phyloP scores from a whole-genome alignment of 2,329 filamentous ascomycete species.

The Rhynchosporium graminicola region DNA sequence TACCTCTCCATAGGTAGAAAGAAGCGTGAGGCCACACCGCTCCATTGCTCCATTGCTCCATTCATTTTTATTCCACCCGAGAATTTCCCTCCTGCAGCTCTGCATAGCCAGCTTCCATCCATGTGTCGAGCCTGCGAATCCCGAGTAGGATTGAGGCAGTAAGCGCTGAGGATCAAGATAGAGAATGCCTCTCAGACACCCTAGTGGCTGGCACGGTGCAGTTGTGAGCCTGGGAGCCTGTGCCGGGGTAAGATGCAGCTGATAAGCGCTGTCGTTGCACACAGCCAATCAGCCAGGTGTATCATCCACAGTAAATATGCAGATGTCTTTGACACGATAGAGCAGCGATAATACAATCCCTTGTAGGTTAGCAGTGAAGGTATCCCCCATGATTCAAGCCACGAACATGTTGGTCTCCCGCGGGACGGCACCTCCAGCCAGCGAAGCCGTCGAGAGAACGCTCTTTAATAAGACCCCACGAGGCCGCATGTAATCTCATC shows the following conservation, averaged over 20 bases:
- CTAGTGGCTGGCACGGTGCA: background rate
- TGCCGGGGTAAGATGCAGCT: background rate
- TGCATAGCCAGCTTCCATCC: background rate
- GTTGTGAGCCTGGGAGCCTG: background rate
- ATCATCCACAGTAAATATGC: background rate
- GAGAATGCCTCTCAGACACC: background rate
- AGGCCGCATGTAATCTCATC: background rate
- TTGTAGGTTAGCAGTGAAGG: too few species aligned
- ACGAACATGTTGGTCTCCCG: background rate
- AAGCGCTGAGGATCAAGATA: background rate
- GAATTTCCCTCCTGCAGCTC: background rate
- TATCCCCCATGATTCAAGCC: background rate
- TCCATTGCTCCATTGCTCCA: background rate
- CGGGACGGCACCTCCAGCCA: background rate
- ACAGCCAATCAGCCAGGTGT: background rate
- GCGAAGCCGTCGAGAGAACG: background rate
- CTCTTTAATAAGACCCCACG: conserved; percentile 1
- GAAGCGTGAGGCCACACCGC: background rate
- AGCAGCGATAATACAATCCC: background rate
- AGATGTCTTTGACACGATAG: background rate
- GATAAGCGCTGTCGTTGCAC: background rate
- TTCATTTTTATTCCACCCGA: background rate
- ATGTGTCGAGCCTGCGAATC: background rate
- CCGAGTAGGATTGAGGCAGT: background rate
- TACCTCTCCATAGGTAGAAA: too few species aligned